Conservation (phyloP, 768 basidiomycete genomes). For the Agaricus subrufescens region DNA sequence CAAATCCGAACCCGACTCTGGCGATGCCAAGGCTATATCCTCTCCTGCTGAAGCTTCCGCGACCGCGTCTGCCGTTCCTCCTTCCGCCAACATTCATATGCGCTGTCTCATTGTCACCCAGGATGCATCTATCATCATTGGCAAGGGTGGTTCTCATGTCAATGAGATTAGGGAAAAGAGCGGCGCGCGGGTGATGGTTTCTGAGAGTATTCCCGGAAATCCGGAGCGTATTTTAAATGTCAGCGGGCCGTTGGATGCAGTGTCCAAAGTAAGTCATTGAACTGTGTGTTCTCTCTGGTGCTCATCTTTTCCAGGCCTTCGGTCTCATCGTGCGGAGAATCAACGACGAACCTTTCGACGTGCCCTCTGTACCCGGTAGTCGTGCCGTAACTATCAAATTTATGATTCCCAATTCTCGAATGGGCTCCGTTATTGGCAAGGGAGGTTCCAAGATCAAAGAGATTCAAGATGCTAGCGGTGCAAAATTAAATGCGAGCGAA, state of each 20-base stretch:
- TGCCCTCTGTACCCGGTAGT: constrained; percentile 95
- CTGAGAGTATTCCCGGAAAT: constrained; percentile 97
- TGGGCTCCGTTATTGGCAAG: constrained; percentile 99
- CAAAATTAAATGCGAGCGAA: constrained; percentile 93
- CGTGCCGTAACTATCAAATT: constrained; percentile 99
- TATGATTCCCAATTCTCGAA: constrained; percentile 98
- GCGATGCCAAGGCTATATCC: constrained; percentile 31
- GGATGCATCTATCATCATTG: constrained; percentile 99
- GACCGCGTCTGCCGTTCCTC: constrained; percentile 39
- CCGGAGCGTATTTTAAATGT: constrained; percentile 99
- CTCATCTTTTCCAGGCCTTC: constrained; percentile 69
- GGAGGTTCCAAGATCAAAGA: constrained; percentile 98
- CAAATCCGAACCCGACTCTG: constrained; percentile 28
- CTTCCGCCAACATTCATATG: constrained; percentile 91
- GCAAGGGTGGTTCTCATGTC: constrained; percentile 91
- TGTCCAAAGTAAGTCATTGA: constrained; percentile 72
- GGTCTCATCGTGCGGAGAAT: constrained; percentile 98
- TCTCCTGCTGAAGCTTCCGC: constrained; percentile 49
- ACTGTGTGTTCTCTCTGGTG: background rate
- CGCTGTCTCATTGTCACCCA: constrained; percentile 98
- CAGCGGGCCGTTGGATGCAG: constrained; percentile 95
- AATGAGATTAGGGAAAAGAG: constrained; percentile 99
- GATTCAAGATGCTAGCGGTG: constrained; percentile 98
- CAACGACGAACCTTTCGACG: constrained; percentile 98
- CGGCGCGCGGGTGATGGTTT: constrained; percentile 93